Evolutionary conservation across 116 monocot genomes (phyloP), one percentile per base, ranked within the genome.

Genomic region (Cymodocea nodosa): DNA sequence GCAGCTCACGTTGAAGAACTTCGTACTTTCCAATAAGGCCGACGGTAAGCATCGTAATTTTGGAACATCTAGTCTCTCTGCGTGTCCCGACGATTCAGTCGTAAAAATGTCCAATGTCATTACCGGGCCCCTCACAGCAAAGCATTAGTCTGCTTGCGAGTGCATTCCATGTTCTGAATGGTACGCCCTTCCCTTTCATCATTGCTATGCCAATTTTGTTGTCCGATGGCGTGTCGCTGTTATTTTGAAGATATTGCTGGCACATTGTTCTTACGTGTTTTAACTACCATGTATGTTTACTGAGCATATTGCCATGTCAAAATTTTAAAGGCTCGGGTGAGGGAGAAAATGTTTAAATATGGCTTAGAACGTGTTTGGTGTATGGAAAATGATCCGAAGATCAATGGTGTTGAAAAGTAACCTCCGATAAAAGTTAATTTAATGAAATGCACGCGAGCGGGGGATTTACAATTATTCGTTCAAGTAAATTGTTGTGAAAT

Each of bases 21-120:
- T 85, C 59, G 80, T 55, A 62, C 74, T 98, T 40, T 35, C 76
- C 14, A 98, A 92, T 60, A 75, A 77, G 62, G 86, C 86, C 14
- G 97, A 98, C 72, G 97, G 97, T 40, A 86, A 76, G 63, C 97
- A 98, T 74, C 86, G 86, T 3, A 81, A 98, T 65, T 98, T 98
- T 68, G 97, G 97, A 35, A 79, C 78, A 23, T 81, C 81, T 52
- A 60, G 11, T 19, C 59, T 70, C 51, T 60, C 59, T 13, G 71
- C 57, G 7, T 44, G 20, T 23, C n/a, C 7, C 15, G 57, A 58
- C 37, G 6, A 57, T 7, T 69, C 58, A n/a, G 15, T 35, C 16
- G 6, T 35, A 65, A 65, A 12, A 65, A 23, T 9, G 36, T 35
- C 20, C 18, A 8, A 23, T 13, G 65, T 23, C 1, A 24, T 37